Base-by-base conservation (phyloP, 2,329 filamentous ascomycete species). In the Neofusicoccum sp. region DNA sequence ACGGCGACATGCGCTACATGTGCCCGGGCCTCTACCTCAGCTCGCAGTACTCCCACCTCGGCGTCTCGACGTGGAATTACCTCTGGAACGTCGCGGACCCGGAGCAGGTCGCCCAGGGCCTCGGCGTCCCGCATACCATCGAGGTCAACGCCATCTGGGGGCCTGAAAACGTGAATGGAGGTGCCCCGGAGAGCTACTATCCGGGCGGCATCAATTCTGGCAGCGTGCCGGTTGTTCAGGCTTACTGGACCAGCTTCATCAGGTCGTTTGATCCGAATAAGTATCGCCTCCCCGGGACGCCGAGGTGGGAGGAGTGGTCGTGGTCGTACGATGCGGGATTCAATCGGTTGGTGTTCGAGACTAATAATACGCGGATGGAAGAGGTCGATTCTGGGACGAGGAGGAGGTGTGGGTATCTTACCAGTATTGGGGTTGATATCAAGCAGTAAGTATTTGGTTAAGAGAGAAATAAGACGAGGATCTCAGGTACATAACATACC, bases 231-330 rank as follows among this genome's bases (percentile, higher is more conserved):
- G 74, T 88, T 0, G 82, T 89, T 30, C 87, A 90, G 68, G 82
- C 79, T 0, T 93, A 91, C 72, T 92, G 88, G 88, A 84, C 86
- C 1, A 89, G 86, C 64, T 93, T 93, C 69, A 85, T 93, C 63
- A 76, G 83, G 28, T 79, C 78, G 0, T 80, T 85, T 38, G 79
- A 93, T 70, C 89, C 89, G 0, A 93, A 92, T 69, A 77, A 66
- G 14, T 73, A 79, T 59, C 78, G 83, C 7, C 64, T 72, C 44
- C 38, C 63, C 0, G 80, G 78, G 0, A 76, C 77, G 44, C 82
- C 84, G 3, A 72, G 72, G 59, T 88, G 86, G 86, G 71, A 76
- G 63, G 69, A 71, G 4, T 86, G 79, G 70, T 68, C 65, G 49
- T 70, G 62, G 1, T 57, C 3, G 14, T 14, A 28, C 6, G 36